Evolutionary conservation across 352 stramenopile species (phyloP).

Genomic region (Pythium grandisporangium): DNA sequence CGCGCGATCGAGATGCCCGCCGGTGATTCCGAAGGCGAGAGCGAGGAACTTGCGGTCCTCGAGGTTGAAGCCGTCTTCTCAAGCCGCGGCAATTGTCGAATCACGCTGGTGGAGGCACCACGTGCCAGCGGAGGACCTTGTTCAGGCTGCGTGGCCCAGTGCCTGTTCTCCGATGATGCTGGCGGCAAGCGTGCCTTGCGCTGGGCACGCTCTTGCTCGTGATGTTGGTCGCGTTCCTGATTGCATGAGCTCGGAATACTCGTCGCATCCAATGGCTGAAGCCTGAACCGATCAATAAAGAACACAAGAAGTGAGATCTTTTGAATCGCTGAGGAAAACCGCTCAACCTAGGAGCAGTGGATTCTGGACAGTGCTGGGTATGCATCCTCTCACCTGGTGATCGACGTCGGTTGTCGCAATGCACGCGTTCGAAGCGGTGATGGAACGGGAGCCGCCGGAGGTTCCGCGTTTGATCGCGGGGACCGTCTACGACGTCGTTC

Average conservation of each 20-base stretch:
- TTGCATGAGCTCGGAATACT: constrained; percentile 10
- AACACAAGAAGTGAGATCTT: too few relatives aligned
- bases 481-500: not conserved
- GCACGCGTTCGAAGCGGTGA: not conserved
- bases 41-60: too few relatives aligned
- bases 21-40: too few relatives aligned
- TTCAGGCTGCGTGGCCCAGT: not conserved
- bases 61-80: constrained; percentile 5
- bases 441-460: not conserved
- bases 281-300: too few relatives aligned
- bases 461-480: not conserved
- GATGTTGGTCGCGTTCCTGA: constrained; percentile 2
- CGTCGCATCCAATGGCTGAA: too few relatives aligned
- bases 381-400: not conserved
- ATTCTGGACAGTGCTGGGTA: not conserved
- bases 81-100: constrained; percentile 14
- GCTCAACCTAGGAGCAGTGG: not conserved
- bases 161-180: too few relatives aligned
- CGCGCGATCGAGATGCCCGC: constrained; percentile 21
- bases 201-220: too few relatives aligned
- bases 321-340: constrained; percentile 26
- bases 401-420: not conserved
- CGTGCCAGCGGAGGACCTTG: not conserved
- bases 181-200: too few relatives aligned
- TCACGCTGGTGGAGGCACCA: constrained; percentile 14